Evolutionary conservation across 83 land plant genomes (phyloP).

Genomic region (Diphasiastrum complanatum): DNA sequence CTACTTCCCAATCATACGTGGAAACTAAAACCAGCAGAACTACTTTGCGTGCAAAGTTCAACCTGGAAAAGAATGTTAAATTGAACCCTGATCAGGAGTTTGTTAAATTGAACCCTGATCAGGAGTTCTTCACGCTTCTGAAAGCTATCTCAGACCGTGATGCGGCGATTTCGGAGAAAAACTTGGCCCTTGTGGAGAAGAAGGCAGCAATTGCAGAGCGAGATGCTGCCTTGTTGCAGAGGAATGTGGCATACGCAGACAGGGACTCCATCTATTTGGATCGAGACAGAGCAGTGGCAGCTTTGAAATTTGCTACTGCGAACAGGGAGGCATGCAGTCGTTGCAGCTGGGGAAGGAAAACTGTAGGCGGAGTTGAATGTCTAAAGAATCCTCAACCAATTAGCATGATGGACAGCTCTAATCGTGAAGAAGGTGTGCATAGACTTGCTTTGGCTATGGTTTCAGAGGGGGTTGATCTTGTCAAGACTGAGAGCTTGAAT

Average conservation of each 20-base stretch:
- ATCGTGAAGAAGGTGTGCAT: no score
- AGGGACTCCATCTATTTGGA: slow-evolving; percentile 15
- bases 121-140: slow-evolving; percentile 18
- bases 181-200: slow-evolving; percentile 25
- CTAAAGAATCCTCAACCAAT: no score
- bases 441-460: no score
- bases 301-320: slow-evolving; percentile 10
- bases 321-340: neutral
- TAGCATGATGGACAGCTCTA: no score
- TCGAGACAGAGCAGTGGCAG: slow-evolving; percentile 21
- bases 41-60: no score
- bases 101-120: no score
- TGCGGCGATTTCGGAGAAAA: slow-evolving; percentile 22
- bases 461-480: no score
- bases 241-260: slow-evolving; percentile 27
- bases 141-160: slow-evolving; percentile 24
- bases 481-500: no score
- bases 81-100: no score
- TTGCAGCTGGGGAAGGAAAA: neutral
- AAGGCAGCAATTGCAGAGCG: slow-evolving; percentile 23
- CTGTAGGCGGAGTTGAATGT: neutral
- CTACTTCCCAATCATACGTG: no score
- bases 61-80: no score
- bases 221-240: slow-evolving; percentile 23
- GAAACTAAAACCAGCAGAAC: no score